Evolutionary conservation across 345 rosid species (phyloP).

Genomic region (Corchorus olitorius): DNA sequence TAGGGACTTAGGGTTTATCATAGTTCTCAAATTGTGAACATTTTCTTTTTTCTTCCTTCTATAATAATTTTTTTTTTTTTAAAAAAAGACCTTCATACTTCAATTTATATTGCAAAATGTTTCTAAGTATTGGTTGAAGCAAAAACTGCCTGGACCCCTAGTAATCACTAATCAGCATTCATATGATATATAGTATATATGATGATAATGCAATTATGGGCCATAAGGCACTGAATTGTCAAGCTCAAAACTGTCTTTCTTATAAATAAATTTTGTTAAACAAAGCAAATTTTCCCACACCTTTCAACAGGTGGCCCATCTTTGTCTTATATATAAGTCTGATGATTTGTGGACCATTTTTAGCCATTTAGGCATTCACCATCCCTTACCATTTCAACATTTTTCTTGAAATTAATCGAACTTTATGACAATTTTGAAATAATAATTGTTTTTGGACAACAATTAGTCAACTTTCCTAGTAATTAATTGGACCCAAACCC

Average conservation of each 20-base stretch:
- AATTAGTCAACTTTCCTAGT: too few relatives aligned
- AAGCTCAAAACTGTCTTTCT: neutral
- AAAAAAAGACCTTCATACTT: too few relatives aligned
- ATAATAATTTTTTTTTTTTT: neutral
- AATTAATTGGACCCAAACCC: too few relatives aligned
- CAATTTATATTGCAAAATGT: neutral
- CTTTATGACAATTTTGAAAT: too few relatives aligned
- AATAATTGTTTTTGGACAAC: too few relatives aligned
- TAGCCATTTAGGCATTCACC: too few relatives aligned
- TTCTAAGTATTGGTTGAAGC: neutral
- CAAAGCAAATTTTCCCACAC: too few relatives aligned
- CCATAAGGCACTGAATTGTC: neutral
- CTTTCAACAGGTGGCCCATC: neutral
- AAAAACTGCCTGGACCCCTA: neutral
- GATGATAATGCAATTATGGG: neutral
- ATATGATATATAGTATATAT: neutral
- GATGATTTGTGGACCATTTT: neutral
- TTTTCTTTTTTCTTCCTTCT: neutral
- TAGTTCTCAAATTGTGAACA: neutral
- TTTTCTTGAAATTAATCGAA: too few relatives aligned
- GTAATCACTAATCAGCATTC: neutral
- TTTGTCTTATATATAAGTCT: neutral
- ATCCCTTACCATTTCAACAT: neutral
- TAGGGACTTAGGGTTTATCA: neutral
- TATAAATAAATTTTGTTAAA: neutral